phyloP scores from a whole-genome alignment of 495 filamentous ascomycete genomes.

The Penicillium bialowiezense region DNA sequence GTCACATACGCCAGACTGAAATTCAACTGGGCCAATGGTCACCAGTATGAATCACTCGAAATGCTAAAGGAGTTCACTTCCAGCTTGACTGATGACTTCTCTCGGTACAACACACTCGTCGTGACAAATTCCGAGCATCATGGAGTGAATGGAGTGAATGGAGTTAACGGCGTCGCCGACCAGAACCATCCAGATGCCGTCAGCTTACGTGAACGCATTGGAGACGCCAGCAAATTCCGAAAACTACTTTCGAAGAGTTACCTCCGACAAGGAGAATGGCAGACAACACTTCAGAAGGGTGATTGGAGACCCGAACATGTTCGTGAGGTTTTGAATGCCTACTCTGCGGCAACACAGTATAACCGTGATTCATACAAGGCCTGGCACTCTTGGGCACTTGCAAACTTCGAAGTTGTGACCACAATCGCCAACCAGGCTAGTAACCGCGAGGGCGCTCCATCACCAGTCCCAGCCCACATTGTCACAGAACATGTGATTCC shows the following conservation, averaged over 20 bases:
- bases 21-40: conserved; percentile 82
- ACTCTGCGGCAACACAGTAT: conserved; percentile 85
- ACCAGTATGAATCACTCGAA: conserved; percentile 69
- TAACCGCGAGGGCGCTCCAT: conserved; percentile 50
- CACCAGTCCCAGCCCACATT: conserved; percentile 56
- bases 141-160: conserved; percentile 59
- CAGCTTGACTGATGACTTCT: conserved; percentile 71
- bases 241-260: conserved; percentile 91
- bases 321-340: conserved; percentile 71
- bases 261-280: conserved; percentile 94
- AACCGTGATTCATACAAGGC: conserved; percentile 96
- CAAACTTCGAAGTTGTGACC: conserved; percentile 97
- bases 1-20: conserved; percentile 92
- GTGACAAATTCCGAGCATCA: conserved; percentile 42
- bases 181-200: conserved; percentile 36
- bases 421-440: conserved; percentile 62
- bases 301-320: conserved; percentile 78
- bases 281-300: conserved; percentile 74
- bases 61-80: conserved; percentile 79
- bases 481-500: conserved; percentile 88
- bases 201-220: conserved; percentile 38
- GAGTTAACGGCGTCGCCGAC: conserved; percentile 58
- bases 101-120: conserved; percentile 54
- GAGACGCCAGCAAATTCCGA: conserved; percentile 48
- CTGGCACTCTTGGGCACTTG: conserved; percentile 98